Base-by-base conservation (phyloP, 1,284 basidiomycete genomes). In the Rhodotorula sp. region DNA sequence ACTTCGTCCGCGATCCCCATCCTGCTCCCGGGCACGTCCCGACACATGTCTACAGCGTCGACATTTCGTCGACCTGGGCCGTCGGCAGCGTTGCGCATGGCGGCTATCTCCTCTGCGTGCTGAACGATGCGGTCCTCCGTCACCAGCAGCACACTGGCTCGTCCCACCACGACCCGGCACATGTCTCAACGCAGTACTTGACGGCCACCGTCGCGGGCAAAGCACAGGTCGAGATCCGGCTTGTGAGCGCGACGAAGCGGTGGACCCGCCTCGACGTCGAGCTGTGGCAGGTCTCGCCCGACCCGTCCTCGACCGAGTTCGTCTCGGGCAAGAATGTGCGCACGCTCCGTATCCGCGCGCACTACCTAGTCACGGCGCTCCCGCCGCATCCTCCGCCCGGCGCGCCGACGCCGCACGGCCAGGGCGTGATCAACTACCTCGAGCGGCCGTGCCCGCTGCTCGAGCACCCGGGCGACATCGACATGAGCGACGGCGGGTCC, bases 211-310 rank as follows among this genome's bases (percentile, higher is more conserved):
- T 66, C 0, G 61, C 64, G 17, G 72, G 70, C 17, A 34, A 25
- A 8, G 49, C 61, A 13, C 55, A 72, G 21, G 59, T 76, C 53
- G 70, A 70, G 54, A 59, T 76, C 42, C 49, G 44, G 45, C 27
- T 63, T 45, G 52, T 69, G 42, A 64, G 61, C 21, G 25, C 21
- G 10, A 61, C 63, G 19, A 72, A 74, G 46, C 62, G 72, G 9
- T 76, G 72, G 74, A 74, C 74, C 8, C 45, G 74, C 14, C 58
- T 76, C 34, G 74, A 74, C 50, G 61, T 71, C 50, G 55, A 64
- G 41, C 49, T 75, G 42, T 69, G n/a, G 25, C 74, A 75, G 53
- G 66, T 48, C 48, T 58, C 66, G 13, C 66, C 66, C 13, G 55
- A 67, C 49, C 54, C 61, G 16, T n/a, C 58, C 49, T 67, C 61